A percentile compares a stretch with the other conserved stretches of the same genome.
These are phyloP conservation scores for Arthrinium puccinioides DNA, from an alignment of 2,329 filamentous ascomycete genomes.

Conservation along the genomic window DNA sequence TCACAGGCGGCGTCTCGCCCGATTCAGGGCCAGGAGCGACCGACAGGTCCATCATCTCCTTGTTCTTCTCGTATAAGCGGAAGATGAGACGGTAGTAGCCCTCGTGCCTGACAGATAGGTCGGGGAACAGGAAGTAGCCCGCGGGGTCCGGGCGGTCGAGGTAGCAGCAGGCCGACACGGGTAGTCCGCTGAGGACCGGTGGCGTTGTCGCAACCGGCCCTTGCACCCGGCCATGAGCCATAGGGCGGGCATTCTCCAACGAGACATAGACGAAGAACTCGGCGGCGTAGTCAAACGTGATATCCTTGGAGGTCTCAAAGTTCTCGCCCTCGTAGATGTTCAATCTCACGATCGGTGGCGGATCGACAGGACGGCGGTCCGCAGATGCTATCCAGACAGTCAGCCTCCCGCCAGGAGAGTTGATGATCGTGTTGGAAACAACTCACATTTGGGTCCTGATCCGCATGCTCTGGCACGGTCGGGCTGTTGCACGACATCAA, in stretches of 20 bases:
- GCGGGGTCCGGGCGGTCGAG: constrained; percentile 73
- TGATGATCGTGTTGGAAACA: neutral
- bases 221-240: constrained; percentile 73
- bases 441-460: constrained; percentile 86
- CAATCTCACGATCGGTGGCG: constrained; percentile 87
- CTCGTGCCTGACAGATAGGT: constrained; percentile 92
- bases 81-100: constrained; percentile 88
- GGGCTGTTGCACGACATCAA: constrained; percentile 88
- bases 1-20: constrained; percentile 20
- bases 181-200: constrained; percentile 87
- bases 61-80: constrained; percentile 88
- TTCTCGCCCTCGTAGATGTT: constrained; percentile 71
- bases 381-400: constrained; percentile 58
- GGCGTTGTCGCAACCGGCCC: constrained; percentile 60
- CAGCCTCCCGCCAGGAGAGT: too few species aligned
- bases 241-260: constrained; percentile 74
- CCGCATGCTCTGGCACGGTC: constrained; percentile 92
- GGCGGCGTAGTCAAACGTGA: constrained; percentile 88
- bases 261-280: constrained; percentile 98
- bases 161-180: constrained; percentile 92
- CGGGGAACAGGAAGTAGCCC: constrained; percentile 97
- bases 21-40: constrained; percentile 36
- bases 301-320: constrained; percentile 54
- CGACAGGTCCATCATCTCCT: constrained; percentile 75
- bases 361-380: constrained; percentile 87